A percentile compares a stretch with the other conserved stretches of the same genome.
phyloP scores from a whole-genome alignment of 805 yeast species.

The Torulaspora franciscae region DNA sequence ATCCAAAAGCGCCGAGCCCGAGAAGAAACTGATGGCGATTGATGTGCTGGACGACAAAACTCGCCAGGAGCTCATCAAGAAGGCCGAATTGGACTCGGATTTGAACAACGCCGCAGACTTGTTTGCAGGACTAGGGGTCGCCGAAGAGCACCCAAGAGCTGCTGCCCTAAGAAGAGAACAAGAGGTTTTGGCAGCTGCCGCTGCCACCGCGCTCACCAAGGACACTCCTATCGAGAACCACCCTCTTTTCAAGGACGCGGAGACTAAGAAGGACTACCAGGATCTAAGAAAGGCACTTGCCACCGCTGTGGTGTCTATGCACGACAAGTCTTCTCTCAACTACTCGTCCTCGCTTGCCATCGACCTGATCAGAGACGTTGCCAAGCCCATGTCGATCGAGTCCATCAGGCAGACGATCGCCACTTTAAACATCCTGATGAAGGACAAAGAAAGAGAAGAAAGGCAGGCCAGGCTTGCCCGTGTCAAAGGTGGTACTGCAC shows the following conservation, averaged over 20 bases:
- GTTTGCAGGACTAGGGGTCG: slow-evolving; percentile 66
- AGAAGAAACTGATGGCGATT: slow-evolving; percentile 47
- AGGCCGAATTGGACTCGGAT: slow-evolving; percentile 82
- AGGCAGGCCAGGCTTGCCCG: slow-evolving; percentile 79
- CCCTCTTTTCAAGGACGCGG: slow-evolving; percentile 75
- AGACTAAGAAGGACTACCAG: slow-evolving; percentile 72
- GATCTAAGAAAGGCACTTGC: slow-evolving; percentile 69
- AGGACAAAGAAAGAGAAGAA: slow-evolving; percentile 84
- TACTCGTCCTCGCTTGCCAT: slow-evolving; percentile 74
- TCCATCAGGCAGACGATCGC: slow-evolving; percentile 79
- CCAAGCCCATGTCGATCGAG: slow-evolving; percentile 76
- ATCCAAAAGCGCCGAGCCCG: slow-evolving; percentile 38
- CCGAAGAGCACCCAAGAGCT: slow-evolving; percentile 45
- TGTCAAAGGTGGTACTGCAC: slow-evolving; percentile 72
- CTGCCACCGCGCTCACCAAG: slow-evolving; percentile 33
- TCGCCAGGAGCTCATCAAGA: slow-evolving; percentile 65
- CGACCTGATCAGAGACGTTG: slow-evolving; percentile 79
- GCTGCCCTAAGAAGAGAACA: slow-evolving; percentile 39
- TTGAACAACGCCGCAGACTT: slow-evolving; percentile 89
- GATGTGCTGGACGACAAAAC: slow-evolving; percentile 69
- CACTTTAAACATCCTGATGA: slow-evolving; percentile 72
- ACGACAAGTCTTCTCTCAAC: slow-evolving; percentile 57
- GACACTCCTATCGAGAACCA: slow-evolving; percentile 62
- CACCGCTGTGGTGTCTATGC: slow-evolving; percentile 54
- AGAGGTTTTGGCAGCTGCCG: slow-evolving; percentile 33